These are phyloP conservation scores for Thamnidium elegans DNA, from an alignment of 192 early-diverging fungal genomes.

Conservation along the genomic window DNA sequence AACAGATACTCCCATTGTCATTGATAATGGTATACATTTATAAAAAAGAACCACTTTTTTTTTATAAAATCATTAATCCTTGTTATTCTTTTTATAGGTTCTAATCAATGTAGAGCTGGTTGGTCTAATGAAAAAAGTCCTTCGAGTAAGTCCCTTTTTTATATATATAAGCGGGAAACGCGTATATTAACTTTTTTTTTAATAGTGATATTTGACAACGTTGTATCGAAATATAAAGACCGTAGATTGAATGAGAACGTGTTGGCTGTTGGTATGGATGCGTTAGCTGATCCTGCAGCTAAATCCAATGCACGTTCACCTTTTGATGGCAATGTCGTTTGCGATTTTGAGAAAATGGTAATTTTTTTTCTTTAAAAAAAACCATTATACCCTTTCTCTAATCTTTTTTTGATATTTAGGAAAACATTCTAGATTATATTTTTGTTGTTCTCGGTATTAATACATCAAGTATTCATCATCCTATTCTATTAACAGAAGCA, in stretches of 20 bases:
- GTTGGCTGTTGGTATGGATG: conserved; percentile 66
- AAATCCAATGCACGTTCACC: conserved; percentile 55
- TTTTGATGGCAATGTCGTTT: conserved; percentile 64
- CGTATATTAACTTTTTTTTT: conserved; percentile 15
- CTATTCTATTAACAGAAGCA: conserved; percentile 87
- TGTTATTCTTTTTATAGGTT: conserved; percentile 41
- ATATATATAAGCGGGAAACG: neutral
- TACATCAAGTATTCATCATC: conserved; percentile 68
- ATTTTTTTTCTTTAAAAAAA: neutral
- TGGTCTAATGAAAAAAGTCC: conserved; percentile 69
- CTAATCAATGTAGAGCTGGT: conserved; percentile 76
- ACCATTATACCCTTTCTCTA: conserved; percentile 11
- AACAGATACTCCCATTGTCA: conserved; percentile 52
- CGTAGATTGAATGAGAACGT: conserved; percentile 44
- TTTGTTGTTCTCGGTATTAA: conserved; percentile 77
- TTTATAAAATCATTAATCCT: neutral
- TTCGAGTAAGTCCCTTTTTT: conserved; percentile 42
- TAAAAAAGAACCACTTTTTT: neutral
- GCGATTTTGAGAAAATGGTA: conserved; percentile 77
- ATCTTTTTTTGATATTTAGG: conserved; percentile 50
- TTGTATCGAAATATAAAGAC: conserved; percentile 64
- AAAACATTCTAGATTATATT: conserved; percentile 82
- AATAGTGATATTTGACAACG: conserved; percentile 70
- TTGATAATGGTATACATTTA: conserved; percentile 60
- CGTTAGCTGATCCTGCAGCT: conserved; percentile 53